phyloP scores from a whole-genome alignment of 441 rosid genomes.

The Gossypium davidsonii region DNA sequence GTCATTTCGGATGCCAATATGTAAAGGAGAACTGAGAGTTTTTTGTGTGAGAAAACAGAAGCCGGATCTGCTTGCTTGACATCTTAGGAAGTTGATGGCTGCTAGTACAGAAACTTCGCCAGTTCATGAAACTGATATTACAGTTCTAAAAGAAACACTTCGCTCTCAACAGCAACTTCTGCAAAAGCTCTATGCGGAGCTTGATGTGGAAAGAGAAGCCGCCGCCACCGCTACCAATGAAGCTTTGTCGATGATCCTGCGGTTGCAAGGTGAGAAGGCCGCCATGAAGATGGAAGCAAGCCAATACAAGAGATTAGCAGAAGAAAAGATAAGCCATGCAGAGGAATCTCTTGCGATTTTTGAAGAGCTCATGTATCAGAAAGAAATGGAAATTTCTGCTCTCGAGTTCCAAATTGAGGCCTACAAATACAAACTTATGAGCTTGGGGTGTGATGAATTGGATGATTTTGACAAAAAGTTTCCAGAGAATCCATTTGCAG shows the following conservation, averaged over 20 bases:
- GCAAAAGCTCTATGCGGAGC: slow-evolving; percentile 53
- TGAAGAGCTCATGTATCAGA: slow-evolving; percentile 67
- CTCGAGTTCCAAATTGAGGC: slow-evolving; percentile 81
- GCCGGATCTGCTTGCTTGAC: background rate
- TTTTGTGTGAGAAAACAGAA: slow-evolving; percentile 16
- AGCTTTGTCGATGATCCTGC: slow-evolving; percentile 78
- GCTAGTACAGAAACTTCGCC: slow-evolving; percentile 29
- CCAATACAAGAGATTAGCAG: slow-evolving; percentile 84
- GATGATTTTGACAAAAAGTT: slow-evolving; percentile 24
- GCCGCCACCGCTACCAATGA: slow-evolving; percentile 70
- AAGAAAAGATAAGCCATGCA: slow-evolving; percentile 74
- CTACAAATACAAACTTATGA: slow-evolving; percentile 55
- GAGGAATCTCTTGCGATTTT: slow-evolving; percentile 62
- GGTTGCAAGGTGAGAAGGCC: slow-evolving; percentile 82
- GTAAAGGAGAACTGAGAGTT: background rate
- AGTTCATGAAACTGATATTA: slow-evolving; percentile 34
- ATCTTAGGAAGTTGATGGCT: slow-evolving; percentile 23
- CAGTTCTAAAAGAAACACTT: slow-evolving; percentile 50
- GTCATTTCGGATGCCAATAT: background rate
- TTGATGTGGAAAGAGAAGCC: slow-evolving; percentile 85
- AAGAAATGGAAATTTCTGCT: slow-evolving; percentile 81
- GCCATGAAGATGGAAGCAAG: slow-evolving; percentile 72
- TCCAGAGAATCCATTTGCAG: slow-evolving; percentile 41
- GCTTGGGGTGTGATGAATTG: slow-evolving; percentile 62
- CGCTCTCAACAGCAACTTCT: slow-evolving; percentile 73